Percentiles rank a stretch among this genome's conserved stretches.
Evolutionary conservation across 2,329 filamentous ascomycete genomes (phyloP).

Genomic region (Epichloe elymi): DNA sequence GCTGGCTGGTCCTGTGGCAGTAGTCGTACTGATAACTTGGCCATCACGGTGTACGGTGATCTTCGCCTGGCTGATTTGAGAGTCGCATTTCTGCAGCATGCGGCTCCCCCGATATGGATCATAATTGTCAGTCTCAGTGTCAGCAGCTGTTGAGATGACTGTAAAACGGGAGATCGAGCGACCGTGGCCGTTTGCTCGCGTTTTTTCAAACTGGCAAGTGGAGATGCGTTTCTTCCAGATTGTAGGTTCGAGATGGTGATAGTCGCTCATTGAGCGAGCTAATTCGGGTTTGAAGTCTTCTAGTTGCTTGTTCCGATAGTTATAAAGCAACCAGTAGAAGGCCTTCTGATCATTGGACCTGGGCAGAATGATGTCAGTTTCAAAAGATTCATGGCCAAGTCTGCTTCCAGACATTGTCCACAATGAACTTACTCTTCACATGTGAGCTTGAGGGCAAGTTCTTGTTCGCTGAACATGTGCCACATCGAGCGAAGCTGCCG

Average conservation of each 20-base stretch:
- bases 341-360: conserved; percentile 83
- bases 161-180: conserved; percentile 49
- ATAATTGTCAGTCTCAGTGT: conserved; percentile 50
- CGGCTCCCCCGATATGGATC: conserved; percentile 70
- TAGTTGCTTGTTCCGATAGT: conserved; percentile 70
- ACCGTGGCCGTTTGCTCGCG: conserved; percentile 32
- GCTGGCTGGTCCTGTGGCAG: conserved; percentile 14
- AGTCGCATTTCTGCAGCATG: conserved; percentile 24
- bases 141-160: conserved; percentile 49
- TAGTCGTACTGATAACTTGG: conserved; percentile 14
- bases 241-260: conserved; percentile 60
- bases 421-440: conserved; percentile 42
- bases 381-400: background rate
- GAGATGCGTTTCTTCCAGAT: conserved; percentile 47
- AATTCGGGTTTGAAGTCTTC: conserved; percentile 77
- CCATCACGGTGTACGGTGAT: conserved; percentile 52
- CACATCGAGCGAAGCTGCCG: conserved; percentile 81
- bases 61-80: conserved; percentile 48
- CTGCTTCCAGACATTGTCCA: background rate
- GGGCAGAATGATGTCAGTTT: conserved; percentile 15
- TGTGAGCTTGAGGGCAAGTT: conserved; percentile 55
- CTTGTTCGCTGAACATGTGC: conserved; percentile 69
- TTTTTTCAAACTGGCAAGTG: conserved; percentile 44
- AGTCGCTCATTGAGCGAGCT: conserved; percentile 79
- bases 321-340: conserved; percentile 76